Percentiles rank a stretch among this genome's conserved stretches.
Conservation (phyloP, 2,329 filamentous ascomycete genomes). For the Colletotrichum sp. region DNA sequence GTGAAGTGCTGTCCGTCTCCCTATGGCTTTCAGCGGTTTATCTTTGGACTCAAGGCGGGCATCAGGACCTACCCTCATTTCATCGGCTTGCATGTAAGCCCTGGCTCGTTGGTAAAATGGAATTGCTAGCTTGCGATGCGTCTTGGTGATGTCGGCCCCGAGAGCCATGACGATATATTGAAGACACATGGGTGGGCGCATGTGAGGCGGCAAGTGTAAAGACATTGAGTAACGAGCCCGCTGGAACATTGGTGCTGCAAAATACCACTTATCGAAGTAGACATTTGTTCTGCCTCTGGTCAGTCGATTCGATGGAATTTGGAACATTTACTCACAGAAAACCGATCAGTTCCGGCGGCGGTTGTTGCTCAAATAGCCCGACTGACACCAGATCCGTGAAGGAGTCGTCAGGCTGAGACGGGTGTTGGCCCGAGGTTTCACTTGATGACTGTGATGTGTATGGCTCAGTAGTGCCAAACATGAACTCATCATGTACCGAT, state of each 20-base stretch:
- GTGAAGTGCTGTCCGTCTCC: slow-evolving; percentile 40
- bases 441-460: not conserved
- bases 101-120: slow-evolving; percentile 25
- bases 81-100: slow-evolving; percentile 23
- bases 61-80: slow-evolving; percentile 9
- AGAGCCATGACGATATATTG: slow-evolving; percentile 25
- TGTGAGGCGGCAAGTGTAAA: slow-evolving; percentile 19
- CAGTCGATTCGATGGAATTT: not conserved
- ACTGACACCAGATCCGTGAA: slow-evolving; percentile 25
- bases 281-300: not conserved
- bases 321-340: slow-evolving; percentile 26
- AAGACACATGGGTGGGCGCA: slow-evolving; percentile 26
- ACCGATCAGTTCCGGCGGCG: slow-evolving; percentile 28
- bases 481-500: not conserved
- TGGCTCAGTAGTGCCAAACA: not conserved
- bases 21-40: not conserved
- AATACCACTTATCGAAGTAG: slow-evolving; percentile 25
- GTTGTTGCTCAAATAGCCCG: slow-evolving; percentile 33
- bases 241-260: slow-evolving; percentile 23
- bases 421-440: not conserved
- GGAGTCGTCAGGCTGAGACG: not conserved
- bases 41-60: not conserved
- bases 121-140: slow-evolving; percentile 14
- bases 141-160: slow-evolving; percentile 14
- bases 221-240: slow-evolving; percentile 15